Base-by-base conservation (phyloP, 2,329 filamentous ascomycete species). In the Lachnellula occidentalis region DNA sequence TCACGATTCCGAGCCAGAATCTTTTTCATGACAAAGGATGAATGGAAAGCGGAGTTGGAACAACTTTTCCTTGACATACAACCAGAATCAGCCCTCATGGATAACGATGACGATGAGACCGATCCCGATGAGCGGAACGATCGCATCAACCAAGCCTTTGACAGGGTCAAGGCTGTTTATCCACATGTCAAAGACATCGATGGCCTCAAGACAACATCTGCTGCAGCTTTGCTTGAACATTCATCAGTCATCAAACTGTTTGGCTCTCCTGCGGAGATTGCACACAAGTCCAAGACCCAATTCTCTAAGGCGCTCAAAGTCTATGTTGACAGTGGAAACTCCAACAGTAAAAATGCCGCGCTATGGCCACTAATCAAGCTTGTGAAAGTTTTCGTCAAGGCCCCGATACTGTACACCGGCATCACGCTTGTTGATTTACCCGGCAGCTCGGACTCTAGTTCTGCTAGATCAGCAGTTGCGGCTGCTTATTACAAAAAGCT, bases 391-490 rank as follows among this genome's bases (percentile, higher is more conserved):
- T 80, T 72, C 49, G 69, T 72, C 9, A 77, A 73, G 49, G 69
- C 76, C 0, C 61, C 72, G 1, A 72, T 78, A 0, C 64, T 82
- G 1, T 71, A 71, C 0, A 73, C 76, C 3, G 78, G 78, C 0
- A 71, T 78, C 1, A 73, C 76, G 0, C 68, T 82, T 4, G 78
- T 81, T 0, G 78, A 82, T 56, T 68, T 82, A 0, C 79, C 79
- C 0, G 79, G 80, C 7, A 70, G 78, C 0, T 74, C 76, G 0
- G 80, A 83, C 59, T 72, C 70, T 0, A 78, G 77, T 57, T 72
- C 73, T 17, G 75, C 73, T 27, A 70, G 76, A 50, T 69, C 71
- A 43, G 69, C 71, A 19, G 73, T 77, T 21, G 74, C 75, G 2
- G 68, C 74, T 47, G 62, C 65, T 0, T 77, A 77, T 55, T 72